Percentiles rank a stretch among this genome's conserved stretches.
phyloP scores from a whole-genome alignment of 441 rosid species.

The Biscutella laevigata region DNA sequence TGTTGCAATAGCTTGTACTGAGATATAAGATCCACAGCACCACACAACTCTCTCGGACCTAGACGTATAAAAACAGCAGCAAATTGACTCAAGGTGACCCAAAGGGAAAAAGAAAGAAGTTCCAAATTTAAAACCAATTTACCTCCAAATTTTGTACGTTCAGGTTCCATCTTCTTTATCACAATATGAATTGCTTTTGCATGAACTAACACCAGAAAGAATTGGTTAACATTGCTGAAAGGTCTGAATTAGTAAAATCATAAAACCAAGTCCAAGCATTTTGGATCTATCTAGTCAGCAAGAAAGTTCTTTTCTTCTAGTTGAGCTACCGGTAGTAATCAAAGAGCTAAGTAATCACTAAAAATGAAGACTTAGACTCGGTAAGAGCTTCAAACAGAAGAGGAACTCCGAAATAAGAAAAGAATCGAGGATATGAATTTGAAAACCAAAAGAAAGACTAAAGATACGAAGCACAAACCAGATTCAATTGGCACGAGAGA shows the following conservation, averaged over 20 bases:
- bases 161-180: conserved; percentile 28
- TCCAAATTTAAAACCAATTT: not conserved
- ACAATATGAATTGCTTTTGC: conserved; percentile 3
- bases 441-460: not conserved
- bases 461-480: not conserved
- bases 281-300: conserved; percentile 20
- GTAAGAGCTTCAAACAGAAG: conserved; percentile 3
- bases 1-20: conserved; percentile 43
- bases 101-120: not conserved
- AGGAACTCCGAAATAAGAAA: not conserved
- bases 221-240: too few species aligned
- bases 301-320: conserved; percentile 5
- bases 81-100: conserved; percentile 3
- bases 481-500: not conserved
- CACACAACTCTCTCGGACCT: conserved; percentile 57
- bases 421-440: not conserved
- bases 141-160: conserved; percentile 27
- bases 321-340: not conserved
- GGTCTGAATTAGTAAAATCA: not conserved
- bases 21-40: conserved; percentile 49
- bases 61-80: conserved; percentile 3
- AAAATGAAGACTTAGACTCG: not conserved
- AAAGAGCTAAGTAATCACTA: not conserved
- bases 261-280: not conserved
- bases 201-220: conserved; percentile 5